Base-by-base conservation (phyloP, 305 asterid genomes). In the Withania somnifera region DNA sequence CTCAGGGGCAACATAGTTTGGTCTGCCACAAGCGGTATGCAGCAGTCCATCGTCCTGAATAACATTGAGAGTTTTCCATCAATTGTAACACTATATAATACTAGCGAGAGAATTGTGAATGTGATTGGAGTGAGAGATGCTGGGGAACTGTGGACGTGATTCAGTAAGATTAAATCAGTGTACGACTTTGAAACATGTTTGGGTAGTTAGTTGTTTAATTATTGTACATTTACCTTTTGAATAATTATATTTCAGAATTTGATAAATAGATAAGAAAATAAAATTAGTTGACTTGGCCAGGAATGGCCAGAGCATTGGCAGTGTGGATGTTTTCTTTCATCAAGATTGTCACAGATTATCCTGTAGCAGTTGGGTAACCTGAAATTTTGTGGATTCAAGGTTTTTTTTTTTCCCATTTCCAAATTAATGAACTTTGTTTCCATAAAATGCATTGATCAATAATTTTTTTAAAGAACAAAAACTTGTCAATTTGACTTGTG, bases 1-100 rank as follows among this genome's bases (percentile, higher is more conserved):
- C 96, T 94, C 97, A 54, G 98, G 97, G 52, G 98, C 97, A 45
- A 94, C 95, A 88, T 94, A 94, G 84, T 94, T 94, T 79, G 98
- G 98, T 17, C 97, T 94, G 77, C 98, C 98, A 64, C 97, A 94
- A 52, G 97, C 90, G n/a, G 97, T 94, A 84, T 94, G 97, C 86
- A 94, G 96, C 82, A 94, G 88, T 61, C 97, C 96, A 82, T 92
- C 97, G 71, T 88, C 94, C 96, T 92, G 85, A 84, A 47, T 45
- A 64, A 57, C 61, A 28, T 15, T 5, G 17, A 50, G 42, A 47
- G 80, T 50, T 17, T 5, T 75, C 61, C 80, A 28, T 75, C 28
- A 47, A 51, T 7, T 36, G 6, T 4, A 36, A 36, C 6, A 36
- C 5, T 36, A 36, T 36, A 4, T 15, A 75, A 50, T 75, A 75